phyloP scores from a whole-genome alignment of 768 basidiomycete species.

The Cyathus striatus region DNA sequence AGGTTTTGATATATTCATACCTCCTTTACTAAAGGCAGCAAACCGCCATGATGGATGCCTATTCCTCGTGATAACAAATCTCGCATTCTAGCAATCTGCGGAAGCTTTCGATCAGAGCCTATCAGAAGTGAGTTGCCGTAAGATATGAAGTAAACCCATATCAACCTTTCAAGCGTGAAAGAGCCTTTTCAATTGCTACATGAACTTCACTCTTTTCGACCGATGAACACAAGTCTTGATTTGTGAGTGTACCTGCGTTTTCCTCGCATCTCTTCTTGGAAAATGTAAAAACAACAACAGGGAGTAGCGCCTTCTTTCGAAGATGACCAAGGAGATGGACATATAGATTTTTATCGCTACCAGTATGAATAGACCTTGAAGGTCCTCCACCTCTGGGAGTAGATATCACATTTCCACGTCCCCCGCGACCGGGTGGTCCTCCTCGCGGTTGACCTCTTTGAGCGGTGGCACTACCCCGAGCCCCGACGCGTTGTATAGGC shows the following conservation, averaged over 20 bases:
- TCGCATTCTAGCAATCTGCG: slow-evolving; percentile 88
- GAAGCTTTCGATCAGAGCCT: slow-evolving; percentile 90
- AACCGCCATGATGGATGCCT: slow-evolving; percentile 95
- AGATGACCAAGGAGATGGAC: slow-evolving; percentile 87
- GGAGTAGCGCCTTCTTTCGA: slow-evolving; percentile 80
- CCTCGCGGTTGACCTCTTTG: slow-evolving; percentile 57
- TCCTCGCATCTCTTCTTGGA: slow-evolving; percentile 98
- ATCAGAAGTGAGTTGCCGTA: slow-evolving; percentile 4
- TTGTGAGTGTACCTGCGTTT: slow-evolving; percentile 85
- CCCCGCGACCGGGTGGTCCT: slow-evolving; percentile 34
- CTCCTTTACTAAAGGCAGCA: slow-evolving; percentile 96
- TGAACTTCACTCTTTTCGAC: slow-evolving; percentile 98
- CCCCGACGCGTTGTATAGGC: slow-evolving; percentile 81
- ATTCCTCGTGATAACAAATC: slow-evolving; percentile 90
- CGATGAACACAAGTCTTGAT: slow-evolving; percentile 81
- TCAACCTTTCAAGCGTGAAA: slow-evolving; percentile 85
- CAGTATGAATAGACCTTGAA: slow-evolving; percentile 56
- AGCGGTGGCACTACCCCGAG: slow-evolving; percentile 57
- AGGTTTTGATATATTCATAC: slow-evolving; percentile 31
- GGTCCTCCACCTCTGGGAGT: slow-evolving; percentile 37
- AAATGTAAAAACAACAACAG: slow-evolving; percentile 95
- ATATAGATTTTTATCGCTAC: slow-evolving; percentile 86
- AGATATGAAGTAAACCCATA: slow-evolving; percentile 2
- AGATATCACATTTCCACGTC: slow-evolving; percentile 28
- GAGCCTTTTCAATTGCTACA: slow-evolving; percentile 86